phyloP scores from a whole-genome alignment of 2,329 filamentous ascomycete species.

The Pseudogymnoascus sp. region DNA sequence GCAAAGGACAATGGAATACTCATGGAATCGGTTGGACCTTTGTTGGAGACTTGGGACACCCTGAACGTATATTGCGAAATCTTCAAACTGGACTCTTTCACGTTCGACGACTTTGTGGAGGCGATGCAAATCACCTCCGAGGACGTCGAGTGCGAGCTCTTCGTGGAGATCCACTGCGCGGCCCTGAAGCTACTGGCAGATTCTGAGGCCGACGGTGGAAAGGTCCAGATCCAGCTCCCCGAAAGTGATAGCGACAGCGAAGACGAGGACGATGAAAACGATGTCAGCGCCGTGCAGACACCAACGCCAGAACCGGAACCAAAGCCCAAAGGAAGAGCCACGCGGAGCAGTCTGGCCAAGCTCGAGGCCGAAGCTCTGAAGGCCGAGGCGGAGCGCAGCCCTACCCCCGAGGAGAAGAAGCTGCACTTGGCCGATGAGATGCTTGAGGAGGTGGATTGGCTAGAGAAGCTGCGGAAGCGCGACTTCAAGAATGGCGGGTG shows the following conservation, averaged over 20 bases:
- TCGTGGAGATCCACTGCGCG: slow-evolving; percentile 86
- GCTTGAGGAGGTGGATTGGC: slow-evolving; percentile 69
- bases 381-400: slow-evolving; percentile 43
- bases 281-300: slow-evolving; percentile 43
- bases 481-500: slow-evolving; percentile 85
- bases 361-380: slow-evolving; percentile 63
- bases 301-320: slow-evolving; percentile 65
- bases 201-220: slow-evolving; percentile 65
- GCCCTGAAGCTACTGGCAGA: slow-evolving; percentile 81
- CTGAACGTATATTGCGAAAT: slow-evolving; percentile 97
- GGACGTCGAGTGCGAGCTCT: slow-evolving; percentile 69
- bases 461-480: slow-evolving; percentile 71
- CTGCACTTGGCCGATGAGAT: slow-evolving; percentile 69
- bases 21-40: slow-evolving; percentile 75
- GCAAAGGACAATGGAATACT: slow-evolving; percentile 53
- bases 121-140: slow-evolving; percentile 71
- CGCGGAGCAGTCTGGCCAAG: slow-evolving; percentile 78
- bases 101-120: slow-evolving; percentile 91
- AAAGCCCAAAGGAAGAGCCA: slow-evolving; percentile 61
- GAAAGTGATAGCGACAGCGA: slow-evolving; percentile 65
- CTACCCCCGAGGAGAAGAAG: slow-evolving; percentile 35
- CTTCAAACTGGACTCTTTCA: slow-evolving; percentile 91
- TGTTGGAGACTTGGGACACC: slow-evolving; percentile 92
- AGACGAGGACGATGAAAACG: slow-evolving; percentile 53
- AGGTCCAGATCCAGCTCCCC: slow-evolving; percentile 70